These are phyloP conservation scores for Gossypium trilobum DNA, from an alignment of 441 rosid genomes.

Conservation along the genomic window DNA sequence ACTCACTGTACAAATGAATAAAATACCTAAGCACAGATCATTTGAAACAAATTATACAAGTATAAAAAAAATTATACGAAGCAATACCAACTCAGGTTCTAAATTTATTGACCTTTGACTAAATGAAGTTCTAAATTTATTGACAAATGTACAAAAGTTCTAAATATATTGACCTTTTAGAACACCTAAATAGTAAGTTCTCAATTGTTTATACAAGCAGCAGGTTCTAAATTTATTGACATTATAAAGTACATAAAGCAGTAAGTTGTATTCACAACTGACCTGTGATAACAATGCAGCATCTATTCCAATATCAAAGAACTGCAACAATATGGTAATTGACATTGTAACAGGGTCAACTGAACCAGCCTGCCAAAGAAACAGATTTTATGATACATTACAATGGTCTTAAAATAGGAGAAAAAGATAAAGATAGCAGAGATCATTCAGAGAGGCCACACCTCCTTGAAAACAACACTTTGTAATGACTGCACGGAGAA, in stretches of 20 bases:
- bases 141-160: not conserved
- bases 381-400: constrained; percentile 12
- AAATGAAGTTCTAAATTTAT: not conserved
- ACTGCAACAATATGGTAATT: constrained; percentile 85
- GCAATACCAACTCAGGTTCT: not conserved
- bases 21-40: not conserved
- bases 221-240: not conserved
- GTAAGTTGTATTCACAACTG: constrained; percentile 12
- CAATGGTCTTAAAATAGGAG: constrained; percentile 11
- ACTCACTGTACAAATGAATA: not conserved
- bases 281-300: constrained; percentile 93
- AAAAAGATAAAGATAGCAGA: constrained; percentile 4
- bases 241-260: not conserved
- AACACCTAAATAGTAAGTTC: not conserved
- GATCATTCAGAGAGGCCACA: constrained; percentile 22
- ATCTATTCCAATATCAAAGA: constrained; percentile 92
- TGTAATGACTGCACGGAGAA: constrained; percentile 77
- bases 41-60: not conserved
- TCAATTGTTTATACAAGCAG: not conserved
- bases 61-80: not conserved
- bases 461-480: constrained; percentile 99
- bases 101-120: not conserved
- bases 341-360: constrained; percentile 96
- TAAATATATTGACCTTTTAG: not conserved
- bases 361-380: constrained; percentile 75